phyloP scores from a whole-genome alignment of 2,329 filamentous ascomycete genomes.

The Penicillium sp. region DNA sequence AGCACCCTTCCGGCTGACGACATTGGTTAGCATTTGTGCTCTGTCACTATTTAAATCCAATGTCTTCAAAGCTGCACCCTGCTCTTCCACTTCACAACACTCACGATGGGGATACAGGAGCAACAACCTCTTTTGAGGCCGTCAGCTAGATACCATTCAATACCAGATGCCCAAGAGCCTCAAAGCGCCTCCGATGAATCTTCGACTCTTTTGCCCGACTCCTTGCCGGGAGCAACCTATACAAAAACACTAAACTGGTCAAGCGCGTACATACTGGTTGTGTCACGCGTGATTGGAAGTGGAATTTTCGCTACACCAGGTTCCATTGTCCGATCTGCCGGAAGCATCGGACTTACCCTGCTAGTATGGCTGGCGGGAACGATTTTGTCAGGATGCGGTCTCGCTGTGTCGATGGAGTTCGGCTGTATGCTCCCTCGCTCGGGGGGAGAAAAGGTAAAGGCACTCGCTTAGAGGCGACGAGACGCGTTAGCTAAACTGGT shows the following conservation, averaged over 20 bases:
- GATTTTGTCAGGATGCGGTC: conserved; percentile 60
- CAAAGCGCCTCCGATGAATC: conserved; percentile 1
- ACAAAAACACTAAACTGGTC: conserved; percentile 64
- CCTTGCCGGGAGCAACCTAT: conserved; percentile 48
- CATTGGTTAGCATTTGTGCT: background rate
- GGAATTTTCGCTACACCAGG: conserved; percentile 74
- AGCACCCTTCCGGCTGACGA: conserved; percentile 5
- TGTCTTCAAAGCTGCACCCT: background rate
- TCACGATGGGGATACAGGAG: conserved; percentile 22
- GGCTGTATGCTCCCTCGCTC: conserved; percentile 71
- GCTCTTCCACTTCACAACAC: background rate
- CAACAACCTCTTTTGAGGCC: conserved; percentile 20
- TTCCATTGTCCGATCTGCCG: conserved; percentile 65
- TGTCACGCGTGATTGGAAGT: conserved; percentile 68
- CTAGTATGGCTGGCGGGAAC: conserved; percentile 65
- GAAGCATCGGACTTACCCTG: conserved; percentile 65
- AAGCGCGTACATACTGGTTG: conserved; percentile 66
- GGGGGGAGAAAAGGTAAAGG: conserved; percentile 63
- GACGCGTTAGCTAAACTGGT: conserved; percentile 39
- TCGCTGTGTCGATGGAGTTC: conserved; percentile 66
- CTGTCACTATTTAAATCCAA: background rate
- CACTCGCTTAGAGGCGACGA: conserved; percentile 44
- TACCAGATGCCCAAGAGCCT: background rate
- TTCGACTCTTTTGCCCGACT: conserved; percentile 44
- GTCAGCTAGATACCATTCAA: background rate